A percentile compares a stretch with the other conserved stretches of the same genome.
Conservation (phyloP, 768 basidiomycete genomes). For the Rickenella mellea region DNA sequence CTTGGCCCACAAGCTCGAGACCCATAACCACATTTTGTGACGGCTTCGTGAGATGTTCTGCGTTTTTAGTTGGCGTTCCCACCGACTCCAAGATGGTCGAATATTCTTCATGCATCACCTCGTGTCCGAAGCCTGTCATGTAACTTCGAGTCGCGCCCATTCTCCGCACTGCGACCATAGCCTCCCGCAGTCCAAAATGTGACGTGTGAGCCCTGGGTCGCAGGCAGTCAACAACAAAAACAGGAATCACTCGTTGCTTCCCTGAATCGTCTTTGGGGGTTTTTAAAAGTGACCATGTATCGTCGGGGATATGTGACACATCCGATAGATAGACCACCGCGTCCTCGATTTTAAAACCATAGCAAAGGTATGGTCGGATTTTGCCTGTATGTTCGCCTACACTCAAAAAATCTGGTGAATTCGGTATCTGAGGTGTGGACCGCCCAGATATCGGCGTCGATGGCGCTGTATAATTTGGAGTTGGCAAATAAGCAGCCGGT, state of each 20-base stretch:
- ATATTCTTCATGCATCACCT: constrained; percentile 73
- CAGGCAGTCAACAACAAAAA: constrained; percentile 73
- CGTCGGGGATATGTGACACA: constrained; percentile 70
- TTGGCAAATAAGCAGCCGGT: constrained; percentile 28
- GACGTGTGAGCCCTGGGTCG: constrained; percentile 59
- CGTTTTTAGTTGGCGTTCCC: constrained; percentile 20
- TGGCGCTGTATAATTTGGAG: constrained; percentile 28
- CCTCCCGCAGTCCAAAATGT: constrained; percentile 66
- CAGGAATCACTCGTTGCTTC: constrained; percentile 26
- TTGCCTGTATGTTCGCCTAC: constrained; percentile 8
- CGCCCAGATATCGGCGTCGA: constrained; percentile 20
- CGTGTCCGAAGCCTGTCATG: constrained; percentile 67
- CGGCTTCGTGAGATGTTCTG: constrained; percentile 12
- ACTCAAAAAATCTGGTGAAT: constrained; percentile 9
- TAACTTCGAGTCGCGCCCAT: constrained; percentile 59
- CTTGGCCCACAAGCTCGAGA: constrained; percentile 37
- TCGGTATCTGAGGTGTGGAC: constrained; percentile 12
- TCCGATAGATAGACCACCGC: constrained; percentile 74
- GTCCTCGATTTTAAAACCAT: constrained; percentile 63
- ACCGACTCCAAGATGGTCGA: constrained; percentile 49
- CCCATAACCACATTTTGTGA: constrained; percentile 30
- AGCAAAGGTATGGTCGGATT: constrained; percentile 52
- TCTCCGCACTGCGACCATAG: constrained; percentile 44
- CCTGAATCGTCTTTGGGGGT: constrained; percentile 10
- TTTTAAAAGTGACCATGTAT: constrained; percentile 48